These are phyloP conservation scores for Chalciporus pseudorubinellus DNA, from an alignment of 768 basidiomycete genomes.

Conservation along the genomic window DNA sequence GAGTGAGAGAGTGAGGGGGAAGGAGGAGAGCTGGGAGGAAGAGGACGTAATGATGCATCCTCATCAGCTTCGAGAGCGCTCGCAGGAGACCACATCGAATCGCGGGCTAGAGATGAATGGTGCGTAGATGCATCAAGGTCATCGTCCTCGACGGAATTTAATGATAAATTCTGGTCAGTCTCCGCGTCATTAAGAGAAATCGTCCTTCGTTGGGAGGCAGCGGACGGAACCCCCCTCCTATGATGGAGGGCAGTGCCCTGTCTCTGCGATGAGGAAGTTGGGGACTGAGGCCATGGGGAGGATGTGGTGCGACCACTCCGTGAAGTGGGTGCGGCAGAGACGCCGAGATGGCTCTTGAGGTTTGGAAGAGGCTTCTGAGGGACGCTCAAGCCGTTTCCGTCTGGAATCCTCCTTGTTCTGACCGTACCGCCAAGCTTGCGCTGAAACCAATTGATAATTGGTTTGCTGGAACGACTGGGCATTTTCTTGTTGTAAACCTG, in stretches of 20 bases:
- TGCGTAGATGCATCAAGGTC: conserved; percentile 48
- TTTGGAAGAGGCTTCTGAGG: conserved; percentile 12
- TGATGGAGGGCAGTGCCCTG: conserved; percentile 18
- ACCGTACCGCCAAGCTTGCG: conserved; percentile 76
- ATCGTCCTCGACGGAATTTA: conserved; percentile 36
- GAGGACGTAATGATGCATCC: conserved; percentile 86
- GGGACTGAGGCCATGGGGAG: conserved; percentile 26
- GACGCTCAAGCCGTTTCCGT: conserved; percentile 22
- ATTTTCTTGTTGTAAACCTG: conserved; percentile 56
- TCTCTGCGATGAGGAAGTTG: conserved; percentile 24
- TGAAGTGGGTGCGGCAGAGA: conserved; percentile 10
- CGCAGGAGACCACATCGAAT: conserved; percentile 78
- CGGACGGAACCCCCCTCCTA: conserved; percentile 20
- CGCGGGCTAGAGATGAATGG: conserved; percentile 60
- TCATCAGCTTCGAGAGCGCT: conserved; percentile 86
- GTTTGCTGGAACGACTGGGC: conserved; percentile 71
- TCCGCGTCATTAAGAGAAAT: conserved; percentile 65
- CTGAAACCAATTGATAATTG: conserved; percentile 88
- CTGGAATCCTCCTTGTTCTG: conserved; percentile 50
- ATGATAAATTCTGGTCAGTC: conserved; percentile 39
- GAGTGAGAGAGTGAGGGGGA: conserved; percentile 85
- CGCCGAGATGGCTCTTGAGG: conserved; percentile 15
- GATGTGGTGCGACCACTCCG: conserved; percentile 30
- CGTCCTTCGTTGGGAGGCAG: conserved; percentile 47
- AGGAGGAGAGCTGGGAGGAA: conserved; percentile 85